phyloP scores from a whole-genome alignment of 2,329 filamentous ascomycete species.

The Aulographum hederae region DNA sequence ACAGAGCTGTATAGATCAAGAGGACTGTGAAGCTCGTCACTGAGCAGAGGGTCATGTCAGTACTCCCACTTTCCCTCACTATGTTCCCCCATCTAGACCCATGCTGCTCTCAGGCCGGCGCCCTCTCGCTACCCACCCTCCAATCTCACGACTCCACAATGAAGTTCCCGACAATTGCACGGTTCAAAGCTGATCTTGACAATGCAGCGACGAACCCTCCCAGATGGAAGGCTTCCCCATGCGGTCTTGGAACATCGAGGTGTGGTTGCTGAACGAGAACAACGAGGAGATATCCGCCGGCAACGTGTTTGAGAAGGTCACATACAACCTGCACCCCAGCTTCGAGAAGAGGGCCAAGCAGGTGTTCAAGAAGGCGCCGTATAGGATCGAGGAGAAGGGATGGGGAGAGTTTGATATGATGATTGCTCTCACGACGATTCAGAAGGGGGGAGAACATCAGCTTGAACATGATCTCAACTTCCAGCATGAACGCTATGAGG shows the following conservation, averaged over 20 bases:
- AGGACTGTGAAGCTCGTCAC: constrained; percentile 85
- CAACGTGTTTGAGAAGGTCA: constrained; percentile 80
- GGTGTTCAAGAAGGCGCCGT: constrained; percentile 74
- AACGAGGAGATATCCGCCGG: constrained; percentile 69
- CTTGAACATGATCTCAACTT: constrained; percentile 90
- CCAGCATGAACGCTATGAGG: constrained; percentile 60
- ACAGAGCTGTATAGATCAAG: too few relatives aligned
- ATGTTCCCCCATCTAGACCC: constrained; percentile 1
- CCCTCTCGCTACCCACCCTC: constrained; percentile 3
- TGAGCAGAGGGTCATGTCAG: constrained; percentile 75
- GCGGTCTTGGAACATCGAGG: constrained; percentile 76
- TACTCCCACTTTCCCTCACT: constrained; percentile 10
- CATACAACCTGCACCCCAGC: constrained; percentile 84
- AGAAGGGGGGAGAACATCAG: constrained; percentile 67
- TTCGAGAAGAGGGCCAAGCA: constrained; percentile 70
- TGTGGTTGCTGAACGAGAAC: constrained; percentile 69
- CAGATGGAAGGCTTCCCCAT: constrained; percentile 79
- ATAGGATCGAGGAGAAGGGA: constrained; percentile 79
- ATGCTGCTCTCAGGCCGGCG: too few relatives aligned
- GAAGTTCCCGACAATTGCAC: constrained; percentile 1
- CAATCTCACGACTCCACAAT: constrained; percentile 5
- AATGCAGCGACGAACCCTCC: constrained; percentile 63
- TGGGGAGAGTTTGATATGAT: constrained; percentile 98
- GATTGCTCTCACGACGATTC: constrained; percentile 64
- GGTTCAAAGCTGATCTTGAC: too few relatives aligned